Evolutionary conservation across 75 land plant species (phyloP), one percentile per base, ranked within the genome.

Genomic region (Isoetes taiwanensis): DNA sequence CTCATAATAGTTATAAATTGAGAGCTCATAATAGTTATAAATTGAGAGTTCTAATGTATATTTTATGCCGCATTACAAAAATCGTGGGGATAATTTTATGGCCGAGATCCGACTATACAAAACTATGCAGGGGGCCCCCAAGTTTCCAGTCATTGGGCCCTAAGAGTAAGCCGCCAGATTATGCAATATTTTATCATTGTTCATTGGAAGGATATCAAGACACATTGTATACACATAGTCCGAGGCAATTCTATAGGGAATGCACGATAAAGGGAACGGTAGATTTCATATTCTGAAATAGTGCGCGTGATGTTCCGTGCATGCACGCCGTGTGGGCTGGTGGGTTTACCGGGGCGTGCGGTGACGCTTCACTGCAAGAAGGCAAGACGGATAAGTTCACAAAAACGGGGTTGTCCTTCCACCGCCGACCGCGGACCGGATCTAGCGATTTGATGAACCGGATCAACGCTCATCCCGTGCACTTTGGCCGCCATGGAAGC

Each of bases 91-190:
- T 5, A 54, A 54, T 1, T 60, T 60, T n/a, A 21, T 60, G 29
- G 56, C 41, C 26, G 52, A 43, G 62, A 60, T 14, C 28, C 43
- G 23, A 43, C 32, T 1, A 42, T 60, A 8, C 16, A 26, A 3
- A 60, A 60, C 57, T 41, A 48, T 1, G 58, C 58, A 0, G n/a
- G 62, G 62, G 2, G 23, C 62, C 28, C 4, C 0, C 1, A 60
- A 60, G 16, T 23, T 64, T 2, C 69, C 55, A 29, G 68, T 54
- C 9, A 30, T 58, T n/a, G n/a, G 10, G 37, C 70, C 16, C 70
- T 70, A 10, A 39, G 70, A 0, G 50, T 39, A 3, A 43, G 48
- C 12, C n/a, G n/a, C 55, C 58, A 35, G 72, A 70, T 21, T 25
- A 65, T 3, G 48, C 54, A 42, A 53, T 34, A 2, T 59, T 59